These are phyloP conservation scores for Tolypocladium endophyticum DNA, from an alignment of 2,329 filamentous ascomycete genomes.

Conservation along the genomic window DNA sequence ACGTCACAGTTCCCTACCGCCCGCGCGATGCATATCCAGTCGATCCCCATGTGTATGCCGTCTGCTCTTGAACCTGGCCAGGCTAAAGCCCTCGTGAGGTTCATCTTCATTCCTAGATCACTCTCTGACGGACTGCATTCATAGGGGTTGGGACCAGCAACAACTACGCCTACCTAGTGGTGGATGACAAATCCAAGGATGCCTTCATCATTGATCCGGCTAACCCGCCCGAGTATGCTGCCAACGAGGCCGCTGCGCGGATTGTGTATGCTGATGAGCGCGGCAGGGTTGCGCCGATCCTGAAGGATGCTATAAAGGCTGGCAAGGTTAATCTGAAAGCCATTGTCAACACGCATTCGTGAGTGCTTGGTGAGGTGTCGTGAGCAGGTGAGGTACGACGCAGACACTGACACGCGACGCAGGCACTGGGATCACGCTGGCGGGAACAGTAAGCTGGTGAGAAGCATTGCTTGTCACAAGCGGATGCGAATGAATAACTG, in stretches of 20 bases:
- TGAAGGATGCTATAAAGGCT: slow-evolving; percentile 62
- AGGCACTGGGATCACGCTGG: slow-evolving; percentile 94
- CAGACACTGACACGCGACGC: slow-evolving; percentile 2
- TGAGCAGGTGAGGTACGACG: not conserved
- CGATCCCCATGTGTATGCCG: slow-evolving; percentile 72
- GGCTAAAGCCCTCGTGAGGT: too few species aligned
- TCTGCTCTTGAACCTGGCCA: too few species aligned
- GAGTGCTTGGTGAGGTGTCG: slow-evolving; percentile 24
- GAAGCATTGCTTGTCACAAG: slow-evolving; percentile 7
- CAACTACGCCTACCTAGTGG: slow-evolving; percentile 78
- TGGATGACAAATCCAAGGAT: slow-evolving; percentile 69
- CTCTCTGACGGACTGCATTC: not conserved
- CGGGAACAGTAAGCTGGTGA: slow-evolving; percentile 74
- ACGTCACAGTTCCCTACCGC: slow-evolving; percentile 6
- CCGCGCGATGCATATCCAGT: slow-evolving; percentile 67
- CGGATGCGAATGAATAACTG: not conserved
- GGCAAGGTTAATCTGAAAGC: slow-evolving; percentile 73
- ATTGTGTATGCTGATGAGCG: not conserved
- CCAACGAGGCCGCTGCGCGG: not conserved
- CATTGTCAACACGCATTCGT: slow-evolving; percentile 98
- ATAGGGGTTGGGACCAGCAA: slow-evolving; percentile 66
- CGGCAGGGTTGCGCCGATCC: slow-evolving; percentile 46
- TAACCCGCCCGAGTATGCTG: slow-evolving; percentile 60
- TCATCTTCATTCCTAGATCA: not conserved
- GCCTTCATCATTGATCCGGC: slow-evolving; percentile 73